A percentile compares a stretch with the other conserved stretches of the same genome.
phyloP scores from a whole-genome alignment of 2,329 filamentous ascomycete species.

The Neurospora sp. region DNA sequence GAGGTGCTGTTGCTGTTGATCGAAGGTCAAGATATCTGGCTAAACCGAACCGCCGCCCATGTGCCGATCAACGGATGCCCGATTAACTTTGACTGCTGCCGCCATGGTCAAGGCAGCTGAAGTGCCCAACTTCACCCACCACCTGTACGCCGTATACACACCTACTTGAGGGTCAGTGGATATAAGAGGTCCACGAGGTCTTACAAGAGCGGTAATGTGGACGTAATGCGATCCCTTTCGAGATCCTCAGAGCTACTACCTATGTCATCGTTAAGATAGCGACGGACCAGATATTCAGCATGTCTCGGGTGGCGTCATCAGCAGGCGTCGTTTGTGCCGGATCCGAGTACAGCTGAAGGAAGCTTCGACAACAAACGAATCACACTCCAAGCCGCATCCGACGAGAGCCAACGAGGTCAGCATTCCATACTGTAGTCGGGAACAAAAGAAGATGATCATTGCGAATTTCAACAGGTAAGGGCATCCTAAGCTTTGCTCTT shows the following conservation, averaged over 20 bases:
- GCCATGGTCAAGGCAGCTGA: background rate
- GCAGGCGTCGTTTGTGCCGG: background rate
- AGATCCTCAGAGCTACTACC: background rate
- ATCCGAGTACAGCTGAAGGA: background rate
- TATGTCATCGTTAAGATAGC: background rate
- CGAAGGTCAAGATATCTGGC: background rate
- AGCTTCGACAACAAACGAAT: background rate
- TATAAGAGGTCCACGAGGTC: background rate
- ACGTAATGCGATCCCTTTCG: background rate
- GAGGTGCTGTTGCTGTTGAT: background rate
- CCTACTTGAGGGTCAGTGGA: background rate
- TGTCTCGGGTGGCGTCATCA: background rate
- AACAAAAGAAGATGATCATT: conserved; percentile 6
- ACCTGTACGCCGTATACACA: background rate
- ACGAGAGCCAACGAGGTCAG: background rate
- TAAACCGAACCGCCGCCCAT: background rate
- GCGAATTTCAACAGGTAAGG: conserved; percentile 9
- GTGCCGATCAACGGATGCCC: background rate
- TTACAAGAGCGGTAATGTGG: background rate
- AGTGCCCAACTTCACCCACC: background rate
- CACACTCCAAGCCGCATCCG: background rate
- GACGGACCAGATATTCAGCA: background rate
- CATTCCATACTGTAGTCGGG: background rate
- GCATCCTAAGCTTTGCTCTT: conserved; percentile 32
- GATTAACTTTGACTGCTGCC: background rate